Evolutionary conservation across 768 basidiomycete genomes (phyloP), one percentile per base, ranked within the genome.

Genomic region (Artomyces pyxidatus): DNA sequence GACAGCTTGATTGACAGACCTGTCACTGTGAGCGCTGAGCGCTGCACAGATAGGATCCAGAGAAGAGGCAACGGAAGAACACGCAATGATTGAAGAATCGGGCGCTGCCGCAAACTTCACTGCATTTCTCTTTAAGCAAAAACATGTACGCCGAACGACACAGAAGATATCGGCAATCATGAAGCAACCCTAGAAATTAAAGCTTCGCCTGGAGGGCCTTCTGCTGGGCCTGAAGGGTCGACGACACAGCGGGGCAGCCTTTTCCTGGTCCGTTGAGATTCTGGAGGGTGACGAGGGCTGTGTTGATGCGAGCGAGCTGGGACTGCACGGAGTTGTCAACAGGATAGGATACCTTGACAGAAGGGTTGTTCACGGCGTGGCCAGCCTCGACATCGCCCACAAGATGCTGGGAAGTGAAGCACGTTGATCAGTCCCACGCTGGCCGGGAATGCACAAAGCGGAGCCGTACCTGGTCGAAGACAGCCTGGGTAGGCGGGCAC

Each of bases 261-360:
- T 71, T 62, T 30, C 84, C 85, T 0, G 80, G 71, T 2, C 83
- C 85, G 43, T 73, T 69, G 27, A 87, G 61, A 61, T 87, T 88
- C 67, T 87, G 85, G n/a, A 86, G 67, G 4, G 84, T 82, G 37
- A 83, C 72, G 10, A 79, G 58, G 3, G 77, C 71, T 25, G 82
- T 73, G 41, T 76, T 67, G 50, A 87, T 68, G 35, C 85, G 78
- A 0, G 77, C 68, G 39, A 73, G 61, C 59, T 78, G 70, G 40
- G 77, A 76, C 9, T 62, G 65, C 49, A 69, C 72, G 7, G 75
- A 78, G 55, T 70, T 66, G 58, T 78, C 81, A 0, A 74, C 74
- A 3, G 83, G 84, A 73, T 85, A 88, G n/a, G 73, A 70, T 3
- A 85, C 65, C 12, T 60, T 47, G 44, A 85, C 69, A 4, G 66